These are phyloP conservation scores for Leccinum rimulosum DNA, from an alignment of 768 basidiomycete species.

Conservation along the genomic window DNA sequence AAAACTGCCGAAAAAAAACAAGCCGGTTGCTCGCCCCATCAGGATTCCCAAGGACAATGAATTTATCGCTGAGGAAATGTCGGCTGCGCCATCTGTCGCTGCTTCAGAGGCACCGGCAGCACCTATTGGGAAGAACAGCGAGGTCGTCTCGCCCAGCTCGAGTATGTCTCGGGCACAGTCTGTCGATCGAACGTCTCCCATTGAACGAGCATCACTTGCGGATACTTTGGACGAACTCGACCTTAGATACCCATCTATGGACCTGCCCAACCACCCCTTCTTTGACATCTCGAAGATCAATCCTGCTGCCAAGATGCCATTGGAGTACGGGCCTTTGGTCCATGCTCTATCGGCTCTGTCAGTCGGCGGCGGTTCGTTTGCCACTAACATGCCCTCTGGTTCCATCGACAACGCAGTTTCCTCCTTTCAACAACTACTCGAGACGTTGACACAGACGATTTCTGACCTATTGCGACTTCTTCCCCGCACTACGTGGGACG, in stretches of 20 bases:
- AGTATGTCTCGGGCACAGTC: conserved; percentile 62
- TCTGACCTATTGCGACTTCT: conserved; percentile 82
- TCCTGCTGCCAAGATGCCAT: conserved; percentile 73
- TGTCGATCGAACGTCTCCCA: conserved; percentile 45
- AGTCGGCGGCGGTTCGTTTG: conserved; percentile 81
- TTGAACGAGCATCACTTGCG: conserved; percentile 50
- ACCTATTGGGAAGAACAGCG: conserved; percentile 32
- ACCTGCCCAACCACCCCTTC: conserved; percentile 68
- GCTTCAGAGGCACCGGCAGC: conserved; percentile 47
- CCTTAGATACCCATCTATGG: conserved; percentile 56
- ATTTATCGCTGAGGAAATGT: conserved; percentile 37
- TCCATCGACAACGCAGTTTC: conserved; percentile 91
- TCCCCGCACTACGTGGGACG: conserved; percentile 87
- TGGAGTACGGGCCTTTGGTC: conserved; percentile 83
- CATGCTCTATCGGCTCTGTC: conserved; percentile 85
- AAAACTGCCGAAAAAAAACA: conserved; percentile 82
- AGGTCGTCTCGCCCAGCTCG: conserved; percentile 45
- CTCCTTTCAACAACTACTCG: conserved; percentile 84
- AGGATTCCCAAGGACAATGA: conserved; percentile 63
- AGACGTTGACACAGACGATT: conserved; percentile 87
- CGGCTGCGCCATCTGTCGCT: conserved; percentile 42
- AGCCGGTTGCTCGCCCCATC: conserved; percentile 57
- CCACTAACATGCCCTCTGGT: conserved; percentile 73
- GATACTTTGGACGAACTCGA: conserved; percentile 71
- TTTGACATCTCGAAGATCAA: conserved; percentile 72